Evolutionary conservation across 1,284 basidiomycete species (phyloP), one percentile per base, ranked within the genome.

Genomic region (Trichosporon inkin): DNA sequence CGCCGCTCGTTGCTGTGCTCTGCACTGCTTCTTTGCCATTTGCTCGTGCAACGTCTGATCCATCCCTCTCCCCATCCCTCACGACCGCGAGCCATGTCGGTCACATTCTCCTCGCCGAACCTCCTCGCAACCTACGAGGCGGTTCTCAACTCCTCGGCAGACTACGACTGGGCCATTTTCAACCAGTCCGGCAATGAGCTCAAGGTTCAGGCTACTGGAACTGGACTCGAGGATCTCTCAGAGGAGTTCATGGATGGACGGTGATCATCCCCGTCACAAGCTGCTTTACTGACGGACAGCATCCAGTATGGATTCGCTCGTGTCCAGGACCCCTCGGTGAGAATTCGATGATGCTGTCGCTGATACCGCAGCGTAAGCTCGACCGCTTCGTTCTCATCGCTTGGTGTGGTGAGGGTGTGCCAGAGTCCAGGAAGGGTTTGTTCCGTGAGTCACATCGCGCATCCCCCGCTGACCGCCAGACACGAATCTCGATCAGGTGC

Each of bases 371-470:
- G 87, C 89, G 86, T 71, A 82, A 88, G 68, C 83, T 98, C n/a
- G 84, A 88, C 61, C 97, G 97, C 79, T 92, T 94, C 66, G 91
- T 97, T 7, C 88, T 95, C 61, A 82, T 85, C 72, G 90, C 90
- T 68, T 92, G 90, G 92, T 93, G 91, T 70, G 94, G 95, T 55
- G 93, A 96, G 71, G 94, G 95, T 68, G 95, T 98, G 0, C 94
- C 94, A 16, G 92, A 88, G 77, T 84, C 83, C 35, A 88, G 89
- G 76, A 98, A 98, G 78, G 95, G 94, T 14, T 82, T 97, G 28
- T 98, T 97, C 80, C 87, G 83, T 81, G 62, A 57, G 80, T 74
- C 6, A 32, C 51, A 53, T 39, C 34, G 19, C n/a, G 20, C 36
- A 49, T 14, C 32, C 4, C 11, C 8, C 24, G 3, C 55, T 39